Percentiles rank a stretch among this genome's conserved stretches.
Evolutionary conservation across 1,139 yeast genomes (phyloP).

Genomic region (Taphrina betulina): DNA sequence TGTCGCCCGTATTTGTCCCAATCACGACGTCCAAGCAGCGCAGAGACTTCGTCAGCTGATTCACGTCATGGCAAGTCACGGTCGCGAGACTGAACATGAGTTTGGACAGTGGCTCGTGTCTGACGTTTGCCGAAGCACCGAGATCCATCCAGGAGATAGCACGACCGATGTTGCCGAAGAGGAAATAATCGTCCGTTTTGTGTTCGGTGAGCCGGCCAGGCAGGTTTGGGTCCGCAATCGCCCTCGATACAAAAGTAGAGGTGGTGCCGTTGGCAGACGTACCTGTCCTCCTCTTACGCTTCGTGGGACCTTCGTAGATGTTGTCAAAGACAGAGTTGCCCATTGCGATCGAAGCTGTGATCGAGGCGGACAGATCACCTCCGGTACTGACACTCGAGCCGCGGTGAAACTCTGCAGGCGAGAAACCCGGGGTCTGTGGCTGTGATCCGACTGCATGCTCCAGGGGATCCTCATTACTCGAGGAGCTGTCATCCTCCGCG

Average conservation of each 20-base stretch:
- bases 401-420: constrained; percentile 1
- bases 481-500: constrained; percentile 4
- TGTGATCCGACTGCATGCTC: background rate
- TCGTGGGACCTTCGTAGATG: background rate
- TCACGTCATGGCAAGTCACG: constrained; percentile 49
- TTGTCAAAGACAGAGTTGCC: constrained; percentile 25
- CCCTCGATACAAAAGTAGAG: constrained; percentile 47
- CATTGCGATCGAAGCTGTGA: constrained; percentile 1
- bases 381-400: constrained; percentile 11
- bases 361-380: constrained; percentile 10
- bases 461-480: constrained; percentile 9
- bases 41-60: constrained; percentile 45
- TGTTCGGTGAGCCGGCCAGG: constrained; percentile 43
- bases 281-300: constrained; percentile 25
- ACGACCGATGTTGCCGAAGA: constrained; percentile 46
- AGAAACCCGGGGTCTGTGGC: constrained; percentile 4
- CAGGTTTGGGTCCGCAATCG: constrained; percentile 46
- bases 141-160: constrained; percentile 46
- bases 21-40: constrained; percentile 51
- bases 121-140: constrained; percentile 38
- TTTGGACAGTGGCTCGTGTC: constrained; percentile 47
- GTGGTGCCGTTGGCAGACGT: constrained; percentile 41
- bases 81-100: constrained; percentile 48
- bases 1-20: constrained; percentile 56
- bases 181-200: constrained; percentile 41